Evolutionary conservation across 257 asterid genomes (phyloP), one percentile per base, ranked within the genome.

Genomic region (Anisodus acutangulus): DNA sequence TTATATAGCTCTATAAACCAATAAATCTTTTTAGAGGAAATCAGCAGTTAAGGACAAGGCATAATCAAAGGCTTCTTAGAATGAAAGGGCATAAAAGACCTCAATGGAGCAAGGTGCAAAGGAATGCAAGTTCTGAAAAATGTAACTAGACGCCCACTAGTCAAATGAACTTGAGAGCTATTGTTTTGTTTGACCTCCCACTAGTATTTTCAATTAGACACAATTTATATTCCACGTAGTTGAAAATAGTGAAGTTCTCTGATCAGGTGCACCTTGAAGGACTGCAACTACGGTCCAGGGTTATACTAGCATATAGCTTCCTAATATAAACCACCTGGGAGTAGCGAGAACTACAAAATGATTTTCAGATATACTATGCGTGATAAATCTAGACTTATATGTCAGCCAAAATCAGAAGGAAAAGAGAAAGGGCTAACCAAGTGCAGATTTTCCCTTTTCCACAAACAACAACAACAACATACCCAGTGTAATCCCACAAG

Each of bases 31-130:
- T 76, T 76, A 76, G 11, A 51, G 47, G 81, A 76, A 76, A 51
- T 76, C 63, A 76, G 62, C 63, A 76, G 51, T 31, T 26, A 76
- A 53, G 58, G 81, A 76, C 63, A 53, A 76, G 11, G 81, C 62
- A 51, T 57, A 76, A 22, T 51, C 22, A 51, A 76, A 51, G 43
- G 63, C 26, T 76, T 76, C 58, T 26, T 8, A 8, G 19, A 31
- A 16, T 51, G 43, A 51, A 51, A 49, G 81, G 47, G 81, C 22
- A 76, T 76, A 76, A 49, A 76, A 49, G 26, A 15, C 81, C 41
- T 51, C 22, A 51, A 26, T 7, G 63, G 47, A 76, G 45, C 63
- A 51, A 51, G 81, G 60, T 76, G 63, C 45, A 76, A 76, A 22
- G 15, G 81, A 22, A 22, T 22, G 26, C 22, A 76, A 26, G 63